Conservation (phyloP, 148 eudicot species). For the Cornus controversa region DNA sequence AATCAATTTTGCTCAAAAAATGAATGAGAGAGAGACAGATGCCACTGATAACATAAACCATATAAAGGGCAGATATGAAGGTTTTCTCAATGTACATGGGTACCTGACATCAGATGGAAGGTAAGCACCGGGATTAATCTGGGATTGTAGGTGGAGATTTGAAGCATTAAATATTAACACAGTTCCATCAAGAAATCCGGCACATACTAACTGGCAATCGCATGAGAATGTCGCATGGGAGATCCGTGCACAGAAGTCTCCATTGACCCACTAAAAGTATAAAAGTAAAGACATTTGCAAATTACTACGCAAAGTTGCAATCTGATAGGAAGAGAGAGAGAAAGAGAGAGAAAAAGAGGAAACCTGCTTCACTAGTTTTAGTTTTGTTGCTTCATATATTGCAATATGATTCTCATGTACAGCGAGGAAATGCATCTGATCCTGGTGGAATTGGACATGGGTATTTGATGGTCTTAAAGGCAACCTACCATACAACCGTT, state of each 20-base stretch:
- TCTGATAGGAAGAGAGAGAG: not conserved
- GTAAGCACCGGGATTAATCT: conserved; percentile 35
- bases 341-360: conserved; percentile 11
- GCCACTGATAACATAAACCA: not conserved
- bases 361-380: conserved; percentile 40
- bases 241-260: conserved; percentile 27
- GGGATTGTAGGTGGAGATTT: conserved; percentile 25
- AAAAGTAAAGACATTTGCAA: not conserved
- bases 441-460: conserved; percentile 45
- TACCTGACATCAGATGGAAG: conserved; percentile 35
- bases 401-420: conserved; percentile 41
- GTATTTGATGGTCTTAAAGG: conserved; percentile 25
- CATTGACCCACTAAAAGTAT: conserved; percentile 32
- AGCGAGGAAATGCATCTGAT: conserved; percentile 38
- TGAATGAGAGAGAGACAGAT: not conserved
- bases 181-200: conserved; percentile 41
- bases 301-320: not conserved
- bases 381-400: conserved; percentile 33
- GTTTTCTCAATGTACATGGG: not conserved
- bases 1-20: not conserved
- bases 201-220: conserved; percentile 39
- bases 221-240: conserved; percentile 44
- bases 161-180: conserved; percentile 34
- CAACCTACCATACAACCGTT: conserved; percentile 27
- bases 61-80: not conserved